Conservation (phyloP, 1,139 yeast genomes). For the Suhomyces wounanorum region DNA sequence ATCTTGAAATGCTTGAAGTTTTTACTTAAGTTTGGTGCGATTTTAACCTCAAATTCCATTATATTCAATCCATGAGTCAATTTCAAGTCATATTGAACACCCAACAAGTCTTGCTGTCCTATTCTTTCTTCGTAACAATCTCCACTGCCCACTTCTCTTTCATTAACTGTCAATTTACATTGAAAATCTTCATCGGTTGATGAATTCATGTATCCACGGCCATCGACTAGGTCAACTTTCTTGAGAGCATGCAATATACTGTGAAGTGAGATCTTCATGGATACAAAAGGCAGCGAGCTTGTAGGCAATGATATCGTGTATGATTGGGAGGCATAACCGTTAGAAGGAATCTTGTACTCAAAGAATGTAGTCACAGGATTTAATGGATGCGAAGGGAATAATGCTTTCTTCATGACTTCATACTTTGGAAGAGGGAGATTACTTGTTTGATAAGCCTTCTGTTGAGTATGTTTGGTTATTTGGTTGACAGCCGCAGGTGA, state of each 20-base stretch:
- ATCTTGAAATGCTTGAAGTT: constrained; percentile 30
- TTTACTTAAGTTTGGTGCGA: constrained; percentile 42
- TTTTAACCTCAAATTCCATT: constrained; percentile 49
- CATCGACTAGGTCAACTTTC: constrained; percentile 34
- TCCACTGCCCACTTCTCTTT: constrained; percentile 47
- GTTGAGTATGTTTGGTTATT: constrained; percentile 30
- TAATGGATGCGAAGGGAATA: constrained; percentile 37
- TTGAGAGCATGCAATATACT: constrained; percentile 38
- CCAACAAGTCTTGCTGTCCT: constrained; percentile 22
- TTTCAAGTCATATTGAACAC: constrained; percentile 51
- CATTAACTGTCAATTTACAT: constrained; percentile 49
- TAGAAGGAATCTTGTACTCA: constrained; percentile 49
- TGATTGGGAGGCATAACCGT: constrained; percentile 45
- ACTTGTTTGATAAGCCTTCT: constrained; percentile 24
- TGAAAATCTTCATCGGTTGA: constrained; percentile 42
- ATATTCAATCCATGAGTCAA: constrained; percentile 51
- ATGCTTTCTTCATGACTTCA: constrained; percentile 31
- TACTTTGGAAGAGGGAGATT: constrained; percentile 22
- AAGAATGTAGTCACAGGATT: constrained; percentile 30
- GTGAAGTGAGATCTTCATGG: constrained; percentile 48
- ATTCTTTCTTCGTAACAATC: constrained; percentile 40
- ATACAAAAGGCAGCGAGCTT: constrained; percentile 45
- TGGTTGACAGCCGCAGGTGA: constrained; percentile 21
- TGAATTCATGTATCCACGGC: constrained; percentile 28
- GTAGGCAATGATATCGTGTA: constrained; percentile 48